Evolutionary conservation across 2,329 filamentous ascomycete species (phyloP).

Genomic region (Fusarium sp.): DNA sequence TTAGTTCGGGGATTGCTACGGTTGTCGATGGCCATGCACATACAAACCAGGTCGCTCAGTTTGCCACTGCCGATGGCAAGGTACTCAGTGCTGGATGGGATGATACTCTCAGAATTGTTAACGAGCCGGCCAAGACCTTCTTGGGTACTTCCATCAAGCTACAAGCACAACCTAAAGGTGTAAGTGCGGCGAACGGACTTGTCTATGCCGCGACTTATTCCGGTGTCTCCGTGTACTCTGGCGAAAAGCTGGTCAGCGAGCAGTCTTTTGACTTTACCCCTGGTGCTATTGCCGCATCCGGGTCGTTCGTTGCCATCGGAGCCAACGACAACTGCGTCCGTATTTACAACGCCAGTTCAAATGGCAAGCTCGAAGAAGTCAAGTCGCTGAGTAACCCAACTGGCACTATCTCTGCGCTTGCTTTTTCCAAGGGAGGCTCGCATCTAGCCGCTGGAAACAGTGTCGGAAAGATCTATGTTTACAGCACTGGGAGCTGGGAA

Average conservation of each 20-base stretch:
- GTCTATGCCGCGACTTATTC: slow-evolving; percentile 68
- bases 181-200: slow-evolving; percentile 64
- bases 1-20: slow-evolving; percentile 73
- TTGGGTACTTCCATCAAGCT: slow-evolving; percentile 74
- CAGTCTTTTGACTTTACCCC: slow-evolving; percentile 71
- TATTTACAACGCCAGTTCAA: slow-evolving; percentile 71
- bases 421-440: slow-evolving; percentile 82
- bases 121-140: slow-evolving; percentile 79
- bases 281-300: slow-evolving; percentile 76
- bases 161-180: slow-evolving; percentile 81
- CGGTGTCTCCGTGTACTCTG: slow-evolving; percentile 64
- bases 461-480: slow-evolving; percentile 88
- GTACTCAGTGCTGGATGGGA: slow-evolving; percentile 96
- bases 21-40: slow-evolving; percentile 83
- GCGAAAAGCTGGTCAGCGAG: slow-evolving; percentile 69
- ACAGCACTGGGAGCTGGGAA: slow-evolving; percentile 69
- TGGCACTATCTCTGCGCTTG: slow-evolving; percentile 78
- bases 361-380: slow-evolving; percentile 63
- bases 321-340: slow-evolving; percentile 77
- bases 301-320: slow-evolving; percentile 78
- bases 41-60: slow-evolving; percentile 84
- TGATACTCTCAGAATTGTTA: slow-evolving; percentile 84
- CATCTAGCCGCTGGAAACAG: slow-evolving; percentile 85
- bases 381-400: slow-evolving; percentile 74
- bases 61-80: slow-evolving; percentile 69